phyloP scores from a whole-genome alignment of 169 alveolate species.

The Plasmodium malariae region DNA sequence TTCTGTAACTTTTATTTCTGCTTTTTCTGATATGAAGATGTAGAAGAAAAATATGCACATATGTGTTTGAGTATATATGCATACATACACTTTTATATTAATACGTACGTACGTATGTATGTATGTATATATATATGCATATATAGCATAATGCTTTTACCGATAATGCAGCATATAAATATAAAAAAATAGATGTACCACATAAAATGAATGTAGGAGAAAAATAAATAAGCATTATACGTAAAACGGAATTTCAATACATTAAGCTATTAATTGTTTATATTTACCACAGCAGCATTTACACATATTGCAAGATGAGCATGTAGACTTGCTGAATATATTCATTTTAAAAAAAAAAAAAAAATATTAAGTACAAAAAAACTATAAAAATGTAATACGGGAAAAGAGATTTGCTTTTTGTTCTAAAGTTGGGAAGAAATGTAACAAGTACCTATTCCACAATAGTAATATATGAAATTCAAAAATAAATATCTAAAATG shows the following conservation, averaged over 20 bases:
- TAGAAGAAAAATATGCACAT: neutral
- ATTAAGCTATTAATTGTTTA: neutral
- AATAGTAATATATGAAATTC: neutral
- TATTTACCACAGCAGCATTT: slow-evolving; percentile 70
- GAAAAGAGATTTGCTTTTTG: neutral
- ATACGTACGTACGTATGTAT: too few relatives aligned
- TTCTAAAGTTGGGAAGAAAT: neutral
- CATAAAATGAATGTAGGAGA: neutral
- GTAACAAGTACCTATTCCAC: slow-evolving; percentile 1
- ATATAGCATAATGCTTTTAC: neutral
- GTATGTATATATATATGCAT: neutral
- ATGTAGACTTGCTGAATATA: slow-evolving; percentile 47
- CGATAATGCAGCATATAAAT: neutral
- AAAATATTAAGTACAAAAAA: neutral
- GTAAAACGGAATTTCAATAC: neutral
- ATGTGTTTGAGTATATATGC: neutral
- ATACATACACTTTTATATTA: too few relatives aligned
- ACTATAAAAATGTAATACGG: neutral
- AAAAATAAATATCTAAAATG: neutral
- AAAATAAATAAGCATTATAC: neutral
- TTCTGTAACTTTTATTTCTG: slow-evolving; percentile 41
- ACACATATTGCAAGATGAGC: slow-evolving; percentile 55
- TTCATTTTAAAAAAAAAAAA: slow-evolving; percentile 31
- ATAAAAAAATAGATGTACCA: neutral
- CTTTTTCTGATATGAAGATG: slow-evolving; percentile 22